These are phyloP conservation scores for Ascocoryne sarcoides DNA, from an alignment of 2,329 filamentous ascomycete species.

Conservation along the genomic window DNA sequence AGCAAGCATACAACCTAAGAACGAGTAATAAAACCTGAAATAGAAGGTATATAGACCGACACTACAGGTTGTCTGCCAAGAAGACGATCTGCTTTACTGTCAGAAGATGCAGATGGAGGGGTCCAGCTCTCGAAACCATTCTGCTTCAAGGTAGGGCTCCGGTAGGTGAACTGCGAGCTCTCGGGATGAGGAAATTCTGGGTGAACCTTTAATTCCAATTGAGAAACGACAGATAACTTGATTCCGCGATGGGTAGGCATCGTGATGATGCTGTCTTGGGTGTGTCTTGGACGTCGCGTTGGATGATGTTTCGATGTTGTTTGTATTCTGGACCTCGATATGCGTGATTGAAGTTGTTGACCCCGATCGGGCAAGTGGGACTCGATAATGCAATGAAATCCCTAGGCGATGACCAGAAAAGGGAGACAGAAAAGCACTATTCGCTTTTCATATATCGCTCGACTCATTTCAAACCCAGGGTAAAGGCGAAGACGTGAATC, in stretches of 20 bases:
- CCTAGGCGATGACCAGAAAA: too few relatives aligned
- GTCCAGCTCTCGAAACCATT: constrained; percentile 7
- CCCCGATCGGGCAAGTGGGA: too few relatives aligned
- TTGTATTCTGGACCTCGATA: neutral
- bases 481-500: too few relatives aligned
- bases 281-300: neutral
- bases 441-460: too few relatives aligned
- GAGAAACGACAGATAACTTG: constrained; percentile 21
- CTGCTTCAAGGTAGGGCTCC: constrained; percentile 7
- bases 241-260: constrained; percentile 26
- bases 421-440: too few relatives aligned
- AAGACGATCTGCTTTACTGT: constrained; percentile 24
- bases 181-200: constrained; percentile 49
- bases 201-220: constrained; percentile 29
- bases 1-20: constrained; percentile 1
- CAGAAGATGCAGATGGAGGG: constrained; percentile 11
- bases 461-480: too few relatives aligned
- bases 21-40: constrained; percentile 35
- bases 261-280: constrained; percentile 1
- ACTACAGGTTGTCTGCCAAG: constrained; percentile 32
- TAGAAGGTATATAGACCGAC: constrained; percentile 49
- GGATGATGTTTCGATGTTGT: neutral
- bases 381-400: too few relatives aligned
- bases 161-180: constrained; percentile 35
- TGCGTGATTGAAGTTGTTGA: neutral